Evolutionary conservation across 176 grass and related monocot genomes (phyloP).

Genomic region (Oryza nivara): DNA sequence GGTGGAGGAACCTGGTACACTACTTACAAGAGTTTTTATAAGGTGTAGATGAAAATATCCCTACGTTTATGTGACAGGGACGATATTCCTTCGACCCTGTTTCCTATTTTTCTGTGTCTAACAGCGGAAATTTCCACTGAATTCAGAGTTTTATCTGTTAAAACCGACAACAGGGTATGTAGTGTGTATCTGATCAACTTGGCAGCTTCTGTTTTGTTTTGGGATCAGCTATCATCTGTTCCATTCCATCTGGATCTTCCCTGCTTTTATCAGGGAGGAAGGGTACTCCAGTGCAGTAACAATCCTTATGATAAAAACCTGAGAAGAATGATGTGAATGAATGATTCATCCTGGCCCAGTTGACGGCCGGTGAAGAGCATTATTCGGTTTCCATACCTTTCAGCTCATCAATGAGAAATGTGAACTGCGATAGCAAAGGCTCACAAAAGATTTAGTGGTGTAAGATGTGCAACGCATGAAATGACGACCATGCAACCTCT

Average conservation of each 20-base stretch:
- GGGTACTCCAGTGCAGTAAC: not conserved
- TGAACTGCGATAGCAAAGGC: not conserved
- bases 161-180: not conserved
- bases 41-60: no score
- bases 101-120: not conserved
- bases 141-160: not conserved
- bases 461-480: not conserved
- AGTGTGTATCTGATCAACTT: not conserved
- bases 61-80: no score
- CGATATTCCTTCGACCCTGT: no score
- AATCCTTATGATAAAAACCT: not conserved
- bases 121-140: not conserved
- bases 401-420: not conserved
- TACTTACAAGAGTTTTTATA: no score
- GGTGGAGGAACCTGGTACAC: no score
- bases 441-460: not conserved
- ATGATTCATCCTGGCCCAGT: not conserved
- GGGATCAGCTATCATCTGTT: not conserved
- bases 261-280: not conserved
- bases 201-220: not conserved
- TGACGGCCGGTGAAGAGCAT: not conserved
- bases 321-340: slow-evolving; percentile 1
- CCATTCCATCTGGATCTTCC: not conserved
- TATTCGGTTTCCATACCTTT: not conserved
- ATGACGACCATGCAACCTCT: not conserved